Evolutionary conservation across 2,329 filamentous ascomycete genomes (phyloP), one percentile per base, ranked within the genome.

Genomic region (Talaromyces sp.): DNA sequence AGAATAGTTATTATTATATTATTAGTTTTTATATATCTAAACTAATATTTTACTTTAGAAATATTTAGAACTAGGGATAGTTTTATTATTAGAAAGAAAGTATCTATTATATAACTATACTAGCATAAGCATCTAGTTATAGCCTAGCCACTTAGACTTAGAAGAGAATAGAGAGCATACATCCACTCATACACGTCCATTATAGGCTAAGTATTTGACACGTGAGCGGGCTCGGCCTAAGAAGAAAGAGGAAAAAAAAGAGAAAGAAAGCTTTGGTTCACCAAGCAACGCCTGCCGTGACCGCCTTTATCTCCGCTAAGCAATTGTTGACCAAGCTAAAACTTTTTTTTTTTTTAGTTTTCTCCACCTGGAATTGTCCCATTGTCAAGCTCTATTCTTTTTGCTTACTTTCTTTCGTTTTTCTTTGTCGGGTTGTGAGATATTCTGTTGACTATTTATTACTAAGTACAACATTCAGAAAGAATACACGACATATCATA

Each of bases 291-390:
- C 40, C 57, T 1, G 11, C 18, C n/a, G 44, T 61, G 35, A 61
- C 62, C 58, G 62, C 58, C 59, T 61, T 61, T 58, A 56, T 44
- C 52, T 64, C 33, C 52, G 40, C 50, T 40, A n/a, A 33, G n/a
- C 58, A 50, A 58, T 57, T 61, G 50, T 57, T 57, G 60, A 50
- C 44, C 54, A 44, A 39, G 28, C 25, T 54, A 58, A 64, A 40
- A 58, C 55, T 58, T 64, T 55, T 58, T 64, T 55, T 64, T 54
- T 39, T 54, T 52, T 18, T 42, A 33, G 16, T 52, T 25, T 50
- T 35, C 48, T 37, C 50, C 35, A 55, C 52, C 57, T 46, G 42
- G 42, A n/a, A 50, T 31, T 50, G 46, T 31, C 25, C n/a, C n/a
- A n/a, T n/a, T n/a, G 23, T 50, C 16, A n/a, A 50, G 31, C 18